Base-by-base conservation (phyloP, 2,329 filamentous ascomycete species). In the Epicoccum sorghinum region DNA sequence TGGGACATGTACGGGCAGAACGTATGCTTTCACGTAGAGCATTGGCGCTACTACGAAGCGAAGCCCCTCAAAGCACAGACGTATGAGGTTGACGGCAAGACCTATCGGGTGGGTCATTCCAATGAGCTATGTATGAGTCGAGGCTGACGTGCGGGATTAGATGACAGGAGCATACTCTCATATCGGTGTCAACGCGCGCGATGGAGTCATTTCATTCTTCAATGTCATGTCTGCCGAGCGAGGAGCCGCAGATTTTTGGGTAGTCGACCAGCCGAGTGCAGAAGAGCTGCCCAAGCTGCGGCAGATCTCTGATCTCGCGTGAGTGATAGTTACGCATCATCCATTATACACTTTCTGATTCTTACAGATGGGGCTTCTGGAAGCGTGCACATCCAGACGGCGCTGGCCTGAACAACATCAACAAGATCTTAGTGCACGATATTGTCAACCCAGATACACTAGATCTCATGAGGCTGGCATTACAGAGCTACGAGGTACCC, bases 171-270 rank as follows among this genome's bases (percentile, higher is more conserved):
- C 51, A 7, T 36, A 33, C 30, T 18, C 36, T 7, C 45, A 48
- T n/a, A 40, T 54, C 4, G 51, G 39, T 1, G 45, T 54, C n/a
- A 54, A 54, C 8, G 51, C 40, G 29, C 51, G 40, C 10, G 35
- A 48, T 32, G 51, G 51, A 22, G 14, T 54, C 12, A 1, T 54
- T 10, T 23, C 45, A 3, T 48, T 48, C n/a, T 24, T 54, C 33
- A 48, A 54, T 7, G 35, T 54, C 23, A 22, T 10, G 12, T 54
- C 51, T 18, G 45, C 51, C 4, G 40, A 36, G 6, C 9, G 13
- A n/a, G 35, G 33, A 14, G 51, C 51, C 13, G 32, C n/a, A 7
- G 4, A n/a, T 4, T 8, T 4, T 6, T 54, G 51, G 51, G 9
- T 7, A 1, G 39, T 45, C 1, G 38, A 23, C 1, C 25, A 40